A percentile compares a stretch with the other conserved stretches of the same genome.
These are phyloP conservation scores for Geranium brycei DNA, from an alignment of 345 rosid genomes.

Conservation along the genomic window DNA sequence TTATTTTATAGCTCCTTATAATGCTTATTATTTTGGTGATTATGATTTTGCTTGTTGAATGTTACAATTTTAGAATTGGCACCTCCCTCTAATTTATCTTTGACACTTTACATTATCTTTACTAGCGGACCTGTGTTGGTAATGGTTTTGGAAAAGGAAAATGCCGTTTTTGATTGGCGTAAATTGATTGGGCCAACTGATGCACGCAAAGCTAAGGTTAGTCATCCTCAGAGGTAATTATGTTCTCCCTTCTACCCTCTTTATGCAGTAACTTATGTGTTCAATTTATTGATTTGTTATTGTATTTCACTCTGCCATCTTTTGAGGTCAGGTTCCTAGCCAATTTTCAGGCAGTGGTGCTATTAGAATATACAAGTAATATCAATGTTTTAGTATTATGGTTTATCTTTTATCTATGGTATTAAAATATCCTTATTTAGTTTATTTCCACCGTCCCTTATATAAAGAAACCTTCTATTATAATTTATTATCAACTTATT, in stretches of 20 bases:
- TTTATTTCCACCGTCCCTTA: too few species aligned
- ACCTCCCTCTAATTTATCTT: background rate
- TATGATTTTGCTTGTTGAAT: background rate
- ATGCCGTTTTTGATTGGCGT: slow-evolving; percentile 81
- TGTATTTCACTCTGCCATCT: background rate
- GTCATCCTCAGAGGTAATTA: slow-evolving; percentile 59
- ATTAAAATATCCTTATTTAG: too few species aligned
- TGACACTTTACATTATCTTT: slow-evolving; percentile 1
- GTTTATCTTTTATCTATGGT: too few species aligned
- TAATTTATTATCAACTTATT: too few species aligned
- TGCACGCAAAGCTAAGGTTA: slow-evolving; percentile 48
- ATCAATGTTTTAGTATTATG: too few species aligned
- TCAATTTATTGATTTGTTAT: slow-evolving; percentile 1
- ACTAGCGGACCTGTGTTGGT: slow-evolving; percentile 65
- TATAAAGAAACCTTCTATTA: too few species aligned
- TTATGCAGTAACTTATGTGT: background rate
- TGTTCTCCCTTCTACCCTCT: background rate
- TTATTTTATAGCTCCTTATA: background rate
- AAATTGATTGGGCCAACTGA: slow-evolving; percentile 74
- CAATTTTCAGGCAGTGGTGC: background rate
- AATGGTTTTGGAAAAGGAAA: slow-evolving; percentile 64
- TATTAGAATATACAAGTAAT: too few species aligned
- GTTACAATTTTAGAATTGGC: background rate
- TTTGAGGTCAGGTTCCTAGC: too few species aligned
- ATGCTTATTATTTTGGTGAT: background rate